Conservation (phyloP, 495 filamentous ascomycete genomes). For the Penicillium herquei region DNA sequence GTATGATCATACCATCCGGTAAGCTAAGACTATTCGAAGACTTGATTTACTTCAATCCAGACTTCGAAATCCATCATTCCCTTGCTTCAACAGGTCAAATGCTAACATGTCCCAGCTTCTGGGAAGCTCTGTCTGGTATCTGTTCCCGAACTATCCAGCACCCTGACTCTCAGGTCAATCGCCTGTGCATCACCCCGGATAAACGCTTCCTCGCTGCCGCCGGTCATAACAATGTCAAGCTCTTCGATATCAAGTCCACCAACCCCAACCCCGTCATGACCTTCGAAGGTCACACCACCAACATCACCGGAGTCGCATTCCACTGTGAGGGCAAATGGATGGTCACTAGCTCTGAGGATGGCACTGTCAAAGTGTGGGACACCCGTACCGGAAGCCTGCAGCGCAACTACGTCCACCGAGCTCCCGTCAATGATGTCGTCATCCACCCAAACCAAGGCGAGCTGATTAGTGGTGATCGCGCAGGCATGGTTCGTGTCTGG, state of each 20-base stretch:
- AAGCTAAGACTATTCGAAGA: constrained; percentile 24
- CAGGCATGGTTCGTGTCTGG: constrained; percentile 93
- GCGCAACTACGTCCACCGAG: constrained; percentile 85
- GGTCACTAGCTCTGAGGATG: constrained; percentile 98
- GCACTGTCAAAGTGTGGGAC: constrained; percentile 98
- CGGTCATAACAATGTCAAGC: constrained; percentile 90
- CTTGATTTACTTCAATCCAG: not conserved
- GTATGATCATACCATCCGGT: constrained; percentile 99
- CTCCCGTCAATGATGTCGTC: constrained; percentile 85
- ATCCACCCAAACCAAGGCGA: constrained; percentile 99
- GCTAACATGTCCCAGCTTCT: constrained; percentile 63
- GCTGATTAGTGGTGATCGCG: constrained; percentile 91
- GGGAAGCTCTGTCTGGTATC: constrained; percentile 96
- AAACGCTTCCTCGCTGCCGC: constrained; percentile 95
- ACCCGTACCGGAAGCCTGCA: constrained; percentile 84
- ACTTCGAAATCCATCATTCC: not conserved
- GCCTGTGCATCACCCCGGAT: constrained; percentile 96
- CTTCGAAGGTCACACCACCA: constrained; percentile 93
- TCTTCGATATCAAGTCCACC: constrained; percentile 95
- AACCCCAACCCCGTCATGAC: constrained; percentile 89
- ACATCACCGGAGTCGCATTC: constrained; percentile 94
- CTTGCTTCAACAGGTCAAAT: not conserved
- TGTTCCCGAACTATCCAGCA: constrained; percentile 98
- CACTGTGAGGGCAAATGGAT: constrained; percentile 99
- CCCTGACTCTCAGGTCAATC: constrained; percentile 96